A percentile compares a stretch with the other conserved stretches of the same genome.
Conservation (phyloP, 1,139 yeast genomes). For the Barnettozyma hawaiiensis region DNA sequence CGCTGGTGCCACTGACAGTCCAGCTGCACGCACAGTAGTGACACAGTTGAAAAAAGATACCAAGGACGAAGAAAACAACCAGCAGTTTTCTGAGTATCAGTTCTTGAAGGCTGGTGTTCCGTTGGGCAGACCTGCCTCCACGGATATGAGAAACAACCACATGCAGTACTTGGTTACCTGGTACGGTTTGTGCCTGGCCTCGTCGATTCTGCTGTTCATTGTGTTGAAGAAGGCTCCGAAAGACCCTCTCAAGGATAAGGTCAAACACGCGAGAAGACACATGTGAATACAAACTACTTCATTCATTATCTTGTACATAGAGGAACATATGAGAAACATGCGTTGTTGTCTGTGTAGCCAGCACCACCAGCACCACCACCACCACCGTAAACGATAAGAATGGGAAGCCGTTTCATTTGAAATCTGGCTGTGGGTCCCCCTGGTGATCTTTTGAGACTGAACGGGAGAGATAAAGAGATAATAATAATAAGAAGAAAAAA, state of each 20-base stretch:
- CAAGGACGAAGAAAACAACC: constrained; percentile 26
- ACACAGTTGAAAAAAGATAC: constrained; percentile 6
- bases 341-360: too few species aligned
- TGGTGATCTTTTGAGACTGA: too few species aligned
- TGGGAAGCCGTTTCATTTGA: too few species aligned
- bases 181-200: constrained; percentile 79
- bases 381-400: too few species aligned
- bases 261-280: constrained; percentile 39
- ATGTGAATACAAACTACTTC: too few species aligned
- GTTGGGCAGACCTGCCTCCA: constrained; percentile 71
- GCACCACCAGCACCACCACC: too few species aligned
- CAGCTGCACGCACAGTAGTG: constrained; percentile 11
- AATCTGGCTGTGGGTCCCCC: too few species aligned
- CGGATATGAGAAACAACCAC: constrained; percentile 83
- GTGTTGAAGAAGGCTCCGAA: constrained; percentile 48
- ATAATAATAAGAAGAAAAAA: too few species aligned
- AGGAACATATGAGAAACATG: background rate
- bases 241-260: constrained; percentile 38
- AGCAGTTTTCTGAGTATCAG: constrained; percentile 42
- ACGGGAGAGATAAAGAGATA: too few species aligned
- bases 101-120: constrained; percentile 84
- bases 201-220: constrained; percentile 56
- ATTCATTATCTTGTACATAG: background rate
- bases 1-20: too few species aligned
- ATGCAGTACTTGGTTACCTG: constrained; percentile 89